Evolutionary conservation across 2,329 filamentous ascomycete genomes (phyloP), one percentile per base, ranked within the genome.

Genomic region (Claviceps purpurea): DNA sequence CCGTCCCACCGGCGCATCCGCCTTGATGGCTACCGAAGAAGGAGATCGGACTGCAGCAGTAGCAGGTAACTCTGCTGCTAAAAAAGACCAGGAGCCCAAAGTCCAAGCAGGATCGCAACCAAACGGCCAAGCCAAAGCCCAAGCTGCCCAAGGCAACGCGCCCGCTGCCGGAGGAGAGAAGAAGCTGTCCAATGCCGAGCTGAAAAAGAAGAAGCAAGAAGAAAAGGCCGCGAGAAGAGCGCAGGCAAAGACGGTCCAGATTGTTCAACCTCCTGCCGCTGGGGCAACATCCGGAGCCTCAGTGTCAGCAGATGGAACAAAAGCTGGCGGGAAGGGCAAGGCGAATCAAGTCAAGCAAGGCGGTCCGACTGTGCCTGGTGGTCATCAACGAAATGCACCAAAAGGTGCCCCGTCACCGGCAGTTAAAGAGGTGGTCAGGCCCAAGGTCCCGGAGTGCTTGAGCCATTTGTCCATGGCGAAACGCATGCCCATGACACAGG

Each of bases 141-240:
- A 54, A 47, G 18, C 54, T 18, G 49, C 50, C 10, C 48, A 46
- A 34, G 37, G 6, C 43, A 52, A 39, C 49, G 57, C n/a, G 6
- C 16, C 56, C 42, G 47, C 56, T 42, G 47, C 55, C n/a, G 65
- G 62, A 52, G 53, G 49, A 6, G 70, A 71, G 53, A 73, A 73
- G 60, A 86, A 87, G 65, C 72, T 87, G 37, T 81, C 85, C 1
- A 77, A 78, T 39, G 89, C 88, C 20, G 86, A 95, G 68, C 65
- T 95, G 62, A 97, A 97, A 71, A 91, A 90, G 62, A 83, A 81
- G 65, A 85, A 85, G 56, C 91, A 95, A 67, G 90, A 88, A 37
- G 91, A 96, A 66, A 97, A 96, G 72, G 85, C 87, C 50, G 89
- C 89, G 47, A 78, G 88, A 55, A 79, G 91, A 71, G 88, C 86